A percentile compares a stretch with the other conserved stretches of the same genome.
These are phyloP conservation scores for Lichina pygmaea DNA, from an alignment of 495 filamentous ascomycete genomes.

Conservation along the genomic window DNA sequence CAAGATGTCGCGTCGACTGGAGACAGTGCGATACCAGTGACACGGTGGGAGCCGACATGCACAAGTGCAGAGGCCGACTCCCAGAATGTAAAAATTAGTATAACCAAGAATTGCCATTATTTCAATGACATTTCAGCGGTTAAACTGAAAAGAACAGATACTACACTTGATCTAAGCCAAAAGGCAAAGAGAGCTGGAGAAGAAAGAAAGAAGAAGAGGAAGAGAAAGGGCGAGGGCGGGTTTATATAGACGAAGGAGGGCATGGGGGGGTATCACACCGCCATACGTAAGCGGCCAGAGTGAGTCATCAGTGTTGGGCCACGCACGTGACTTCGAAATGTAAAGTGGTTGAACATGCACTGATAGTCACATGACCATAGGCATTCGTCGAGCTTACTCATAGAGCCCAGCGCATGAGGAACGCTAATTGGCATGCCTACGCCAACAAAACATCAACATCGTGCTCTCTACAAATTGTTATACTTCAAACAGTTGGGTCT, in stretches of 20 bases:
- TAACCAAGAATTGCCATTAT: slow-evolving; percentile 9
- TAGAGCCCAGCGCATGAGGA: no score
- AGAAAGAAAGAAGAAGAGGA: slow-evolving; percentile 9
- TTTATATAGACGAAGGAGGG: slow-evolving; percentile 1
- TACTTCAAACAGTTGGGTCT: no score
- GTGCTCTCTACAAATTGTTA: no score
- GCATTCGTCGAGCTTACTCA: no score
- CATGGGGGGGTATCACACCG: no score
- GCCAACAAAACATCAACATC: no score
- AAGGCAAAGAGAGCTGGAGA: slow-evolving; percentile 22
- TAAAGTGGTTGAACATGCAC: no score
- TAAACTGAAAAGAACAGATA: slow-evolving; percentile 99
- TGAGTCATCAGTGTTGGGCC: no score
- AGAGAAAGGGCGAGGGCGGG: slow-evolving; percentile 17
- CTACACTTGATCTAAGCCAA: slow-evolving; percentile 97
- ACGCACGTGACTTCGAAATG: no score
- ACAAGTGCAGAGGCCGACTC: slow-evolving; percentile 55
- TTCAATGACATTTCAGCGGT: slow-evolving; percentile 30
- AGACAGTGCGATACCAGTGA: slow-evolving; percentile 75
- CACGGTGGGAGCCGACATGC: slow-evolving; percentile 45
- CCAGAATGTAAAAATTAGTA: slow-evolving; percentile 19
- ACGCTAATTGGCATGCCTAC: no score
- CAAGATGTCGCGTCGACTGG: slow-evolving; percentile 48
- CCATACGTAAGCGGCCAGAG: no score
- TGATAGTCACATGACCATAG: no score